Percentiles rank a stretch among this genome's conserved stretches.
phyloP scores from a whole-genome alignment of 2,329 filamentous ascomycete species.

The Ophiocordyceps unilateralis region DNA sequence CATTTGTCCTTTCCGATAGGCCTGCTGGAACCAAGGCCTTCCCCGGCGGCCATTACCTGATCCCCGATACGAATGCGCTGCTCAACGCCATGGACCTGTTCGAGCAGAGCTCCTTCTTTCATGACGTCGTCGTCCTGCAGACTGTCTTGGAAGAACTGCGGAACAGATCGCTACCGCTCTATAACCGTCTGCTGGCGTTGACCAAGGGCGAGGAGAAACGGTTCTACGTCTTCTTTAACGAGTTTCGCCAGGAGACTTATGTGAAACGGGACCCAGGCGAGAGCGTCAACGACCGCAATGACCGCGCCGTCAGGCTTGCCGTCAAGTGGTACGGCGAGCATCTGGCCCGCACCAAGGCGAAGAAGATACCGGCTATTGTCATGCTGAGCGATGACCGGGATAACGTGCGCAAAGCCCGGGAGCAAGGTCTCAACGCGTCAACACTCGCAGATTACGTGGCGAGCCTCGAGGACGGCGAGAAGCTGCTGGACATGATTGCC shows the following conservation, averaged over 20 bases:
- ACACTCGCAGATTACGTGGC: conserved; percentile 65
- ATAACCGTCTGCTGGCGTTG: conserved; percentile 78
- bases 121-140: conserved; percentile 92
- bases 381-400: conserved; percentile 90
- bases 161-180: conserved; percentile 83
- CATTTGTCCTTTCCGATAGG: conserved; percentile 77
- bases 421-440: conserved; percentile 52
- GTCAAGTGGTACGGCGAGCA: conserved; percentile 86
- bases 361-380: conserved; percentile 56
- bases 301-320: conserved; percentile 72
- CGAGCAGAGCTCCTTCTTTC: conserved; percentile 78
- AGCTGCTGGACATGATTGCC: conserved; percentile 83
- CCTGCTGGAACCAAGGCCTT: conserved; percentile 72
- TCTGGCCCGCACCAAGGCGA: conserved; percentile 45
- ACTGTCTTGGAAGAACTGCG: conserved; percentile 92
- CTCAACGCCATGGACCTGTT: conserved; percentile 95
- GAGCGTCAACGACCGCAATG: conserved; percentile 91
- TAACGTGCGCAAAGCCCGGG: conserved; percentile 66
- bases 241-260: conserved; percentile 87
- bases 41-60: conserved; percentile 77
- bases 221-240: conserved; percentile 98
- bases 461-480: conserved; percentile 66
- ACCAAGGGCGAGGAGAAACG: conserved; percentile 94
- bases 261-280: conserved; percentile 59
- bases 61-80: conserved; percentile 92